Percentiles rank a stretch among this genome's conserved stretches.
phyloP scores from a whole-genome alignment of 208 protist species.

The Lotmaria passim region DNA sequence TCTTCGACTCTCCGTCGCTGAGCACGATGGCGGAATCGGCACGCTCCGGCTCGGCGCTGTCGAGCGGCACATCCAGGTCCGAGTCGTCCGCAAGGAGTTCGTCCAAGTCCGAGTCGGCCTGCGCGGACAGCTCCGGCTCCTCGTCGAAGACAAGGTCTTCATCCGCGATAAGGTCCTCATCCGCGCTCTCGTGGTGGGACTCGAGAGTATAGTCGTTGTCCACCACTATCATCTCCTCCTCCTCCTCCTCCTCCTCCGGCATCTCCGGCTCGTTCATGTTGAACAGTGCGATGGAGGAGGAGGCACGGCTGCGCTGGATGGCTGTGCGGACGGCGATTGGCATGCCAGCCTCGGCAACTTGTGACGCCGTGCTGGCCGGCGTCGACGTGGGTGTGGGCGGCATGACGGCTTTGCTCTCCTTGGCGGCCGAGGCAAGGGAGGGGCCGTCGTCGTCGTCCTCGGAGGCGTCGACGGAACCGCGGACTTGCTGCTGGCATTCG shows the following conservation, averaged over 20 bases:
- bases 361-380: neutral
- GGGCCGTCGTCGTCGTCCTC: constrained; percentile 24
- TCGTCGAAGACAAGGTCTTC: constrained; percentile 22
- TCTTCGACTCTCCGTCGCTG: constrained; percentile 1
- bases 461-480: constrained; percentile 11
- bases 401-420: constrained; percentile 4
- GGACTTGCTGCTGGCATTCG: constrained; percentile 20
- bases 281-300: constrained; percentile 16
- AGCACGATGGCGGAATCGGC: constrained; percentile 30
- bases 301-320: constrained; percentile 17
- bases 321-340: constrained; percentile 21
- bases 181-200: constrained; percentile 15
- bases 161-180: constrained; percentile 24
- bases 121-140: constrained; percentile 24
- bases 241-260: neutral
- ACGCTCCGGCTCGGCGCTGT: constrained; percentile 8
- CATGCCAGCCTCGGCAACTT: constrained; percentile 5
- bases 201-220: constrained; percentile 18
- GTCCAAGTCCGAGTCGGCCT: constrained; percentile 46
- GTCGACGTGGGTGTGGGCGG: neutral
- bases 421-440: constrained; percentile 14
- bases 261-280: neutral
- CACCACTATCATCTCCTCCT: constrained; percentile 14
- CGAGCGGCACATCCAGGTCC: constrained; percentile 15
- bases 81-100: constrained; percentile 28